These are phyloP conservation scores for Pelargonium exstipulatum DNA, from an alignment of 441 rosid genomes.

Conservation along the genomic window DNA sequence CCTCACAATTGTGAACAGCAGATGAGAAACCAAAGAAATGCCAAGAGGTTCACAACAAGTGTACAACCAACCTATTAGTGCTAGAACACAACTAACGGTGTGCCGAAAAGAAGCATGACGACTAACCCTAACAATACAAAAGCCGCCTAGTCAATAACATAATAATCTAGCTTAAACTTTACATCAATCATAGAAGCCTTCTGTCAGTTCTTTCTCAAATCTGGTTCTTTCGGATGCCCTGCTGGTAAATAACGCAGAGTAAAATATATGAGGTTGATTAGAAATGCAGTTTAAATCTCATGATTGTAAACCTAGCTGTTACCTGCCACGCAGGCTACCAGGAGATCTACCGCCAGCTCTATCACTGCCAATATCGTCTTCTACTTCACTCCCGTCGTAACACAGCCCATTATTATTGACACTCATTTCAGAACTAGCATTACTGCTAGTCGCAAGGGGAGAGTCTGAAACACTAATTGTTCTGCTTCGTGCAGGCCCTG, in stretches of 20 bases:
- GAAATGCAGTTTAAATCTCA: slow-evolving; percentile 7
- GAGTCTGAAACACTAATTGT: slow-evolving; percentile 73
- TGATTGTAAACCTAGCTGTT: slow-evolving; percentile 21
- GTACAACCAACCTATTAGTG: background rate
- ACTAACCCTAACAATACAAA: slow-evolving; percentile 6
- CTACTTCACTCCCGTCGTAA: slow-evolving; percentile 53
- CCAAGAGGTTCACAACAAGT: background rate
- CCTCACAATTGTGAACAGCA: background rate
- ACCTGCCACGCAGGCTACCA: slow-evolving; percentile 1
- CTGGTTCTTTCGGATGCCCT: slow-evolving; percentile 22
- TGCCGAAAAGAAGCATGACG: background rate
- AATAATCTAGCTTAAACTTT: slow-evolving; percentile 5
- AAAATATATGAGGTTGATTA: slow-evolving; percentile 17
- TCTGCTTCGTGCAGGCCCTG: slow-evolving; percentile 65
- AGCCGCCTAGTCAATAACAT: slow-evolving; percentile 4
- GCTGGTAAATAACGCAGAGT: slow-evolving; percentile 16
- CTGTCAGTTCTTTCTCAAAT: slow-evolving; percentile 22
- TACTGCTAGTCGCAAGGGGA: slow-evolving; percentile 92
- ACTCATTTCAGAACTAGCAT: slow-evolving; percentile 92
- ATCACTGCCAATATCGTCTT: slow-evolving; percentile 59
- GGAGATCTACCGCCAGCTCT: slow-evolving; percentile 24
- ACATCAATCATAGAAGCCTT: background rate
- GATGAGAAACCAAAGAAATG: slow-evolving; percentile 1
- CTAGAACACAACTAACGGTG: background rate
- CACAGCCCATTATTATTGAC: slow-evolving; percentile 62